Base-by-base conservation (phyloP, 768 basidiomycete species). In the Dacryopinax primogenitus region DNA sequence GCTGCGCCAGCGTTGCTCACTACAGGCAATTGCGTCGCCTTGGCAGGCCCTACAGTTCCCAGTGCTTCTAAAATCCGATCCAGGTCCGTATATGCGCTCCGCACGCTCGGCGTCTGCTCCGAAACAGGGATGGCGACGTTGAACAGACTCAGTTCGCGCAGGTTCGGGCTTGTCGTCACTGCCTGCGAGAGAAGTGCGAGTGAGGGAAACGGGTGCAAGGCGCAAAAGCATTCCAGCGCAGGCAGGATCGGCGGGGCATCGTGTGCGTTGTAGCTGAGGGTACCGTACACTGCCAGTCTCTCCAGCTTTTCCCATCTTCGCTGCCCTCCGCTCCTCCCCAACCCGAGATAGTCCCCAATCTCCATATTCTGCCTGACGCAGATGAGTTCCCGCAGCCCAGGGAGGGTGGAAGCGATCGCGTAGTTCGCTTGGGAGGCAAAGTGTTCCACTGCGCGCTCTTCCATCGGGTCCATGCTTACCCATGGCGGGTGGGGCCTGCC, bases 321-420 rank as follows among this genome's bases (percentile, higher is more conserved):
- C 51, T 58, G 51, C 3, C 51, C 51, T 23, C 30, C 30, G 23
- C 26, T 28, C 51, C 51, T 23, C 26, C 51, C 51, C 51, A 58
- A 18, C 9, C 51, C 51, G 51, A 58, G 51, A 30, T 58, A 58
- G 51, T 58, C 51, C 13, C 51, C 51, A 6, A 58, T 21, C 51
- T 58, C 51, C 51, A 58, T 58, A 21, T 58, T 58, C 51, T 58
- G 51, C 13, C 51, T 13, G 15, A 58, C 51, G 51, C 51, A 58
- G 51, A 58, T 58, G 51, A 58, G 51, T 30, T 58, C 51, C 13
- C 30, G 23, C 13, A 58, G 51, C 11, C 51, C 51, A 7, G 51
- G 51, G 13, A 58, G 13, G 13, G 51, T 58, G 51, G 13, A 15
- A 21, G 51, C 51, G 51, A 58, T 58, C 13, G 51, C 51, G 51